Base-by-base conservation (phyloP, 495 filamentous ascomycete genomes). In the Saxophila tyrrhenica region DNA sequence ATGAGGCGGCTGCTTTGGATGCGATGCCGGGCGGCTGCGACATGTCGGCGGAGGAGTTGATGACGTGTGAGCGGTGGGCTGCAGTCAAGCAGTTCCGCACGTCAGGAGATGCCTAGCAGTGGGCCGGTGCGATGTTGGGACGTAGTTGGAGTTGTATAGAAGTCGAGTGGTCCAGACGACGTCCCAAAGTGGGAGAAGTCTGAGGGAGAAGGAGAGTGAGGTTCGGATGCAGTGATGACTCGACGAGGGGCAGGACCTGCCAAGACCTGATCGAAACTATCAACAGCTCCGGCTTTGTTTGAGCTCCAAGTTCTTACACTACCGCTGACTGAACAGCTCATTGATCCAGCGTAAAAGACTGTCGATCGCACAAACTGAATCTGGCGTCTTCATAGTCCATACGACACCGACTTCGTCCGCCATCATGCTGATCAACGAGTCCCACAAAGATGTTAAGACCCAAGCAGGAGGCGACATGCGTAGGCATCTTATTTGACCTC, bases 401-500 rank as follows among this genome's bases (percentile, higher is more conserved):
- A n/a, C n/a, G n/a, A n/a, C n/a, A n/a, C n/a, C n/a, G n/a, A n/a
- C n/a, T n/a, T n/a, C 42, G 15, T 23, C 49, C 3, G 16, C 41
- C 65, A 78, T 47, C 25, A 87, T 89, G 82, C 69, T 86, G 49
- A 82, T 88, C 52, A 68, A 75, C 56, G 85, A 89, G 67, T 78
- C 73, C 39, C 65, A 80, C 56, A 66, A 73, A 58, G 84, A 89
- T 77, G 82, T 88, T 24, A 68, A 76, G 22, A 87, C 83, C 49
- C 73, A 75, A 60, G 77, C 80, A 13, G 79, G 76, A 55, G 85
- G 81, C 1, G 72, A 69, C 25, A 85, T 85, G 80, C 75, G 81
- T 84, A 78, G 29, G 67, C 67, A 21, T 19, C 7, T 44, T 44
- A 44, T 8, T 39, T n/a, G 29, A 5, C 13, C 41, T 21, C 15